Evolutionary conservation across 306 rosid species (phyloP).

Genomic region (Castanospermum australe): DNA sequence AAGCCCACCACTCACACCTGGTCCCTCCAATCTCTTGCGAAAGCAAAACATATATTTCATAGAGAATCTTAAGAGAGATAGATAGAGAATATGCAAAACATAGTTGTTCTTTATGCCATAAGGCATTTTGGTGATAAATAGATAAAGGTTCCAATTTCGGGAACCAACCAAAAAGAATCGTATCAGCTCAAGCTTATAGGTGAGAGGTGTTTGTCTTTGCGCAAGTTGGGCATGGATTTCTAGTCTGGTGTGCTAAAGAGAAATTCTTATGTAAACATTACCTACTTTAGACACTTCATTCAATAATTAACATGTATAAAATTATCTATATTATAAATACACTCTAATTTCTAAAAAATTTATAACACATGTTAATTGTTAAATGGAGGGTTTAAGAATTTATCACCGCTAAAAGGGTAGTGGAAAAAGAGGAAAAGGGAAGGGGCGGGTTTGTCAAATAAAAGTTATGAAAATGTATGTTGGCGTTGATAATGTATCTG

Average conservation of each 20-base stretch:
- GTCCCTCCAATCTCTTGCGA: constrained; percentile 16
- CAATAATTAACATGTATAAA: too few relatives aligned
- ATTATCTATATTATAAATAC: too few relatives aligned
- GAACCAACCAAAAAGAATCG: constrained; percentile 30
- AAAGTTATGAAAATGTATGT: background rate
- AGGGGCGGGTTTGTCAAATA: background rate
- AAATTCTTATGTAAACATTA: too few relatives aligned
- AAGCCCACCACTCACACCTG: constrained; percentile 16
- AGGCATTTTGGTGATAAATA: constrained; percentile 8
- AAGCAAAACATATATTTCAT: background rate
- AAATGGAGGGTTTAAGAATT: too few relatives aligned
- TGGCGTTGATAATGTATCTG: constrained; percentile 9
- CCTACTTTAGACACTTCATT: too few relatives aligned
- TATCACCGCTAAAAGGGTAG: background rate
- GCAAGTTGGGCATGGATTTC: background rate
- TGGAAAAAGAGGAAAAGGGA: background rate
- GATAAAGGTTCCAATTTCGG: constrained; percentile 31
- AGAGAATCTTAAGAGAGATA: constrained; percentile 22
- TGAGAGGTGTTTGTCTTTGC: background rate
- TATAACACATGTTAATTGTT: too few relatives aligned
- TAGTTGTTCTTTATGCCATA: constrained; percentile 1
- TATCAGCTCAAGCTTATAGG: background rate
- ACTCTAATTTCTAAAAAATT: too few relatives aligned
- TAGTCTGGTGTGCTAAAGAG: background rate
- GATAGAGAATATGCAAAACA: background rate